Percentiles rank a stretch among this genome's conserved stretches.
These are phyloP conservation scores for Aphanomyces invadans DNA, from an alignment of 352 stramenopile species.

Conservation along the genomic window DNA sequence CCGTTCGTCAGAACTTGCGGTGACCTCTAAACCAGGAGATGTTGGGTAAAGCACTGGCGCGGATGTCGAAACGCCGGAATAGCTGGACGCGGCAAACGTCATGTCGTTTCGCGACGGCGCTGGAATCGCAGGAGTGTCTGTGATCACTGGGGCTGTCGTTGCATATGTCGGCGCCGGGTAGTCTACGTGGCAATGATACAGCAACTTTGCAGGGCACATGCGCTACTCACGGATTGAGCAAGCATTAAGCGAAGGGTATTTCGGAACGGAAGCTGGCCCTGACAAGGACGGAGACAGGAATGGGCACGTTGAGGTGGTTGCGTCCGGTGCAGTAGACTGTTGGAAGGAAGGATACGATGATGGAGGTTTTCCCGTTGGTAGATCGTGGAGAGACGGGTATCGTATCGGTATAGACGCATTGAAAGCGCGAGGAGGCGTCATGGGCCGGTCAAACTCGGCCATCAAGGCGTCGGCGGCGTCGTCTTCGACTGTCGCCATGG, in stretches of 20 bases:
- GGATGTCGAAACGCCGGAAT: too few species aligned
- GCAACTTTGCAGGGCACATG: too few species aligned
- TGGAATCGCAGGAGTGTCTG: too few species aligned
- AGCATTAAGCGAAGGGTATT: conserved; percentile 23
- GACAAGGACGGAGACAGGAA: neutral
- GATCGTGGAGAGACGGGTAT: conserved; percentile 33
- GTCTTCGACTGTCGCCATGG: conserved; percentile 26
- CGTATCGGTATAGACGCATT: conserved; percentile 6
- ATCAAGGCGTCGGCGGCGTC: conserved; percentile 49
- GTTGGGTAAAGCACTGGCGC: too few species aligned
- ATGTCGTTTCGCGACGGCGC: too few species aligned
- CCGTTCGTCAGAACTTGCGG: too few species aligned
- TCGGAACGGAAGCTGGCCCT: neutral
- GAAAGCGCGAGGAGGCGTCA: neutral
- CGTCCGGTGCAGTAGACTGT: neutral
- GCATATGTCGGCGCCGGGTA: too few species aligned
- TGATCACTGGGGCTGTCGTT: too few species aligned
- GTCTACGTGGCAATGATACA: too few species aligned
- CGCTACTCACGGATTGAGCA: too few species aligned
- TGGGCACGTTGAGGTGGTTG: neutral
- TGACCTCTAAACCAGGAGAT: too few species aligned
- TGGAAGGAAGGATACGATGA: neutral
- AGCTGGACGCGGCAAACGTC: too few species aligned
- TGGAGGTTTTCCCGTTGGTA: neutral
- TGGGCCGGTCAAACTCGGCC: conserved; percentile 49